Evolutionary conservation across 1,284 basidiomycete species (phyloP).

Genomic region (Rhodotorula sp.): DNA sequence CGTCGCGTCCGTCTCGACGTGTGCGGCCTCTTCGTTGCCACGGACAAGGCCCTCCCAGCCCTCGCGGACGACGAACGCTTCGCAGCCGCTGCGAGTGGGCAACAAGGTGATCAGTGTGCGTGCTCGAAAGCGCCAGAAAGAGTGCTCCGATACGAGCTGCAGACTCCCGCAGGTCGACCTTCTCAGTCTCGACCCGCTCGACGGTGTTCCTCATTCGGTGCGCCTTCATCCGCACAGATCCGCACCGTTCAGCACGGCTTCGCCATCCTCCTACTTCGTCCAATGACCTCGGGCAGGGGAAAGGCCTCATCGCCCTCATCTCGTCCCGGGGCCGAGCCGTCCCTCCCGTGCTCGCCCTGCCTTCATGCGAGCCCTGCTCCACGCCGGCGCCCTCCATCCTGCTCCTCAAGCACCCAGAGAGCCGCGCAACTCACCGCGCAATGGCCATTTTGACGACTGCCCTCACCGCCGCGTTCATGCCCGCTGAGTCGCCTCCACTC

Average conservation of each 20-base stretch:
- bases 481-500: conserved; percentile 94
- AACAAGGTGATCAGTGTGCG: neutral
- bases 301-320: neutral
- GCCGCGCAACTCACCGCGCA: conserved; percentile 64
- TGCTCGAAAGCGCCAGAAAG: neutral
- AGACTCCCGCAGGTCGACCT: no score
- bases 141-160: neutral
- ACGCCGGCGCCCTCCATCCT: neutral
- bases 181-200: no score
- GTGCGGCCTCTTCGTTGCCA: conserved; percentile 54
- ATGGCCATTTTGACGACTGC: conserved; percentile 87
- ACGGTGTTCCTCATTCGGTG: no score
- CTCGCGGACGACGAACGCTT: conserved; percentile 91
- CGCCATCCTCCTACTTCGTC: no score
- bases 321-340: neutral
- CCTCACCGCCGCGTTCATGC: conserved; percentile 82
- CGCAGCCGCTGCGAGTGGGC: conserved; percentile 70
- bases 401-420: neutral
- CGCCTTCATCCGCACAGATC: neutral
- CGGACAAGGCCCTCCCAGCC: conserved; percentile 89
- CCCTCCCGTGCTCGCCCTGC: no score
- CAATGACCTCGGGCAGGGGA: no score
- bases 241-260: no score
- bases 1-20: neutral
- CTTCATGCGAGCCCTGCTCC: no score